These are phyloP conservation scores for Geotrichum reessii DNA, from an alignment of 1,139 yeast genomes.

Conservation along the genomic window DNA sequence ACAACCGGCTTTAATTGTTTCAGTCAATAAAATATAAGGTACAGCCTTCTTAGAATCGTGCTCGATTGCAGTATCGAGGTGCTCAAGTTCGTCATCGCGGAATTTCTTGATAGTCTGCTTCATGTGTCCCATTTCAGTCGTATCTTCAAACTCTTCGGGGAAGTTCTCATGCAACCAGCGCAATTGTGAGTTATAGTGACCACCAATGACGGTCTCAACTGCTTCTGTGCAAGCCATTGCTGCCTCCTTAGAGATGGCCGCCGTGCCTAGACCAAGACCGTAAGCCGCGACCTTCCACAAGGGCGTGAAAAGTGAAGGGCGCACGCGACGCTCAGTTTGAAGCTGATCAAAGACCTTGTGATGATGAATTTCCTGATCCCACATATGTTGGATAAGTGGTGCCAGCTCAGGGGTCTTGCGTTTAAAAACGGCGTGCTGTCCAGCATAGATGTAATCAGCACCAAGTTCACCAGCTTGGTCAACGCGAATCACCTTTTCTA, in stretches of 20 bases:
- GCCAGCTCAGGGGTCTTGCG: constrained; percentile 57
- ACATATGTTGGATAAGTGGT: constrained; percentile 79
- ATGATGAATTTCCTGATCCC: constrained; percentile 95
- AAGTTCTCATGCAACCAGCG: constrained; percentile 49
- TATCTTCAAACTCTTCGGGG: constrained; percentile 42
- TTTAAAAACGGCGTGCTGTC: constrained; percentile 76
- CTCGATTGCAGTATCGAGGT: constrained; percentile 85
- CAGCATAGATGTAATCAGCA: constrained; percentile 87
- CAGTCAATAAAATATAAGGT: constrained; percentile 84
- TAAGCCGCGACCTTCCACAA: constrained; percentile 90
- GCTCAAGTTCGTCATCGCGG: constrained; percentile 94
- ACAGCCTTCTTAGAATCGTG: constrained; percentile 90
- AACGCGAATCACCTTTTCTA: constrained; percentile 76
- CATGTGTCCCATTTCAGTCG: constrained; percentile 54
- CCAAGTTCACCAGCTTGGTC: constrained; percentile 99
- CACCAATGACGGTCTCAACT: constrained; percentile 96
- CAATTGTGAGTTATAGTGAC: constrained; percentile 87
- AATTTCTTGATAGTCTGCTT: constrained; percentile 64
- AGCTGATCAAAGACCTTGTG: constrained; percentile 75
- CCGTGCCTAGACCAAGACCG: constrained; percentile 82
- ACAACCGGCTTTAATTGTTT: constrained; percentile 76
- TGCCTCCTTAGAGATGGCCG: constrained; percentile 82
- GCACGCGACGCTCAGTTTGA: constrained; percentile 70
- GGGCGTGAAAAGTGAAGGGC: constrained; percentile 89
- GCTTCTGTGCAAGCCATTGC: constrained; percentile 99